phyloP scores from a whole-genome alignment of 495 filamentous ascomycete species.

The Zalerion maritima region DNA sequence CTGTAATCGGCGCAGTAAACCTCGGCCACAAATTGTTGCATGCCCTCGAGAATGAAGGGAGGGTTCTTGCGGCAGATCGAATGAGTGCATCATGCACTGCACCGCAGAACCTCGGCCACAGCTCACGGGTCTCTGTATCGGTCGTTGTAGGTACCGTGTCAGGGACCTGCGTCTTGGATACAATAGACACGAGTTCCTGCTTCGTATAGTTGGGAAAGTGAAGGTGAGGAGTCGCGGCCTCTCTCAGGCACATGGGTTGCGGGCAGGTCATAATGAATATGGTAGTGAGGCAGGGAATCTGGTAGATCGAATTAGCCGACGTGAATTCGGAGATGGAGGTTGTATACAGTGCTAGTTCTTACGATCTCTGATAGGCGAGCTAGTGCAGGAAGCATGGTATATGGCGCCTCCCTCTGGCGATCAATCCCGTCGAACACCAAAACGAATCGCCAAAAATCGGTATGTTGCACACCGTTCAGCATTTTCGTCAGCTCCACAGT shows the following conservation, averaged over 20 bases:
- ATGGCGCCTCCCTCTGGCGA: slow-evolving; percentile 62
- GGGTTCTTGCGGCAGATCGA: slow-evolving; percentile 48
- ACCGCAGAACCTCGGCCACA: slow-evolving; percentile 68
- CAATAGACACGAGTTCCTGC: slow-evolving; percentile 57
- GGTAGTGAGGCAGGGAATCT: slow-evolving; percentile 71
- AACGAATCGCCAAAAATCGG: slow-evolving; percentile 40
- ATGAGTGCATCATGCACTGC: slow-evolving; percentile 60
- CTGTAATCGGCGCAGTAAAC: slow-evolving; percentile 51
- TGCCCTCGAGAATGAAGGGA: slow-evolving; percentile 43
- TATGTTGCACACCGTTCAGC: slow-evolving; percentile 30
- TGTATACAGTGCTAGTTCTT: slow-evolving; percentile 14
- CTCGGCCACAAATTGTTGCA: slow-evolving; percentile 49
- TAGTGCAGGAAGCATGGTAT: slow-evolving; percentile 70
- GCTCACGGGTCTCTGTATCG: slow-evolving; percentile 34
- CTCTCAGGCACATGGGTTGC: slow-evolving; percentile 54
- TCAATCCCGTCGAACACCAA: slow-evolving; percentile 89
- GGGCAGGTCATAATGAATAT: slow-evolving; percentile 67
- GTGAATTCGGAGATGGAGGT: background rate
- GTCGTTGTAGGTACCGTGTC: slow-evolving; percentile 23
- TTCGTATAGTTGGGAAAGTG: slow-evolving; percentile 79
- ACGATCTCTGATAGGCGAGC: slow-evolving; percentile 66
- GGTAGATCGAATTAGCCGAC: slow-evolving; percentile 8
- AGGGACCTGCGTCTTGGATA: slow-evolving; percentile 31
- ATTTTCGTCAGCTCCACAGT: slow-evolving; percentile 50
- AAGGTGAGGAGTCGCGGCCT: slow-evolving; percentile 59